Percentiles rank a stretch among this genome's conserved stretches.
Evolutionary conservation across 106 monocot species (phyloP).

Genomic region (Allium fistulosum): DNA sequence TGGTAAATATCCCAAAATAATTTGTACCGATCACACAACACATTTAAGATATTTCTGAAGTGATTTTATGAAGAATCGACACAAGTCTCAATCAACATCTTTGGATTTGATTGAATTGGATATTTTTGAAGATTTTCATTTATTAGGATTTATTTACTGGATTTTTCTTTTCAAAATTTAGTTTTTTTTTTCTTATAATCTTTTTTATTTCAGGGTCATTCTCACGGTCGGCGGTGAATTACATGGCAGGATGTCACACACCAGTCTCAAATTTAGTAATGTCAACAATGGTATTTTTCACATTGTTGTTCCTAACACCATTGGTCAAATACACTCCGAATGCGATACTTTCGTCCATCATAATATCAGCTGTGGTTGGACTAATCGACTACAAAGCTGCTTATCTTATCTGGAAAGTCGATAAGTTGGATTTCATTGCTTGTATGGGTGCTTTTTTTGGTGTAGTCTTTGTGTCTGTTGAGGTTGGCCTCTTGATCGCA

Average conservation of each 20-base stretch:
- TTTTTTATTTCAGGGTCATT: slow-evolving; percentile 59
- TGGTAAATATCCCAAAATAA: neutral
- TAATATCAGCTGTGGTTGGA: slow-evolving; percentile 73
- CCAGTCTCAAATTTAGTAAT: slow-evolving; percentile 75
- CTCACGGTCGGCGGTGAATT: slow-evolving; percentile 93
- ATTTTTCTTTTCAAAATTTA: neutral
- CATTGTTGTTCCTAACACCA: slow-evolving; percentile 71
- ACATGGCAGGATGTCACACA: slow-evolving; percentile 75
- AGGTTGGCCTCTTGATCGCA: slow-evolving; percentile 76
- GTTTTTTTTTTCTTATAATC: too few species aligned
- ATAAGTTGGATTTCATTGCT: slow-evolving; percentile 81
- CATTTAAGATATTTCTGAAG: neutral
- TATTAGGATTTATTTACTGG: neutral
- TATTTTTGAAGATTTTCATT: neutral
- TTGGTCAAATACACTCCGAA: slow-evolving; percentile 89
- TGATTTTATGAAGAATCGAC: too few species aligned
- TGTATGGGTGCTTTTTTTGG: slow-evolving; percentile 93
- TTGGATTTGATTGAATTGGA: neutral
- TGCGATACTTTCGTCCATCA: slow-evolving; percentile 69
- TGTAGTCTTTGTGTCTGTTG: slow-evolving; percentile 67
- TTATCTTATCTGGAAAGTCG: slow-evolving; percentile 74
- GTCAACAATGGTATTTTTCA: slow-evolving; percentile 62
- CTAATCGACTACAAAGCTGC: slow-evolving; percentile 64
- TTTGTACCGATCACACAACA: neutral
- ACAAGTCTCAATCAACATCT: neutral